Percentiles rank a stretch among this genome's conserved stretches.
These are phyloP conservation scores for Saccharum spontaneum DNA, from an alignment of 176 grass and related monocot species.

Conservation along the genomic window DNA sequence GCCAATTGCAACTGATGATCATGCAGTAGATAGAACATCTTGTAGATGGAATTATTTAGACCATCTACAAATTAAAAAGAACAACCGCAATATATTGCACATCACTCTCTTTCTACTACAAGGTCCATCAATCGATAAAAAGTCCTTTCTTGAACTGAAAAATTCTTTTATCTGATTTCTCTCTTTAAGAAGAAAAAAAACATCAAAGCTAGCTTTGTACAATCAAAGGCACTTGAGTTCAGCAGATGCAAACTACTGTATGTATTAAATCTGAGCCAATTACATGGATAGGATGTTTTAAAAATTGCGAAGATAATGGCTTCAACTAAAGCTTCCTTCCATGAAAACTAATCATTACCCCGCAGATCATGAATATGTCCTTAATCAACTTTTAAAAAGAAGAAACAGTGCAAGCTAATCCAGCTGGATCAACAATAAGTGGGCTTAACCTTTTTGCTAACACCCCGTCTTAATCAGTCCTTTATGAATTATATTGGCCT, in stretches of 20 bases:
- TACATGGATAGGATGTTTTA: background rate
- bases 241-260: background rate
- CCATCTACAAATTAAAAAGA: background rate
- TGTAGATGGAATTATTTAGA: background rate
- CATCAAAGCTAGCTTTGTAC: background rate
- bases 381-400: constrained; percentile 49
- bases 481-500: background rate
- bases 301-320: constrained; percentile 28
- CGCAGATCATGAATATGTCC: constrained; percentile 47
- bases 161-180: background rate
- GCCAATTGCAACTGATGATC: background rate
- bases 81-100: background rate
- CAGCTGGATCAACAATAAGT: constrained; percentile 50
- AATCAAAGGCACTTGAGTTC: background rate
- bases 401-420: constrained; percentile 36
- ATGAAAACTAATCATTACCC: constrained; percentile 40
- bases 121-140: background rate
- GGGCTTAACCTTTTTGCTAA: constrained; percentile 46
- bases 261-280: constrained; percentile 7
- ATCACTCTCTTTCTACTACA: background rate
- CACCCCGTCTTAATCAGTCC: constrained; percentile 28
- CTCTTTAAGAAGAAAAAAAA: background rate
- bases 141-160: background rate
- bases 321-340: constrained; percentile 26
- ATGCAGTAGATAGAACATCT: constrained; percentile 4